Percentiles rank a stretch among this genome's conserved stretches.
Evolutionary conservation across 352 stramenopile species (phyloP).

Genomic region (Lagenidium giganteum): DNA sequence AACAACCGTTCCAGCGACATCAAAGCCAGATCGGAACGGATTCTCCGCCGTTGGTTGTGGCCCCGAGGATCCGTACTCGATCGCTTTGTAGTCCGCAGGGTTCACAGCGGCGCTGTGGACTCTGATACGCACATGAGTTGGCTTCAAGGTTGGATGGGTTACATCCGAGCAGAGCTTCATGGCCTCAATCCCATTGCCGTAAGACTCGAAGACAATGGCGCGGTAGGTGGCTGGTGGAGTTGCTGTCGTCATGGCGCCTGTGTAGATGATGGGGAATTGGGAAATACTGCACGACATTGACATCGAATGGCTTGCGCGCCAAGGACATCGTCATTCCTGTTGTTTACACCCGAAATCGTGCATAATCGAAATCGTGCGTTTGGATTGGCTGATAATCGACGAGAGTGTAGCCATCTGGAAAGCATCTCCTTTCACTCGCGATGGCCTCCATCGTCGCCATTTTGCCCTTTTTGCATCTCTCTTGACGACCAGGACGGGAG

Average conservation of each 20-base stretch:
- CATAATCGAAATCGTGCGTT: no score
- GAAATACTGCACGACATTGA: neutral
- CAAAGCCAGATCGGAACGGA: conserved; percentile 29
- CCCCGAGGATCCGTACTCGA: conserved; percentile 16
- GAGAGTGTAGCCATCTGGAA: no score
- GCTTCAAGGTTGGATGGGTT: conserved; percentile 12
- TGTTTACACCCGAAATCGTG: no score
- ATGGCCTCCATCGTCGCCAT: no score
- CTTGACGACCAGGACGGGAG: conserved; percentile 1
- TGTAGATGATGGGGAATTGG: conserved; percentile 2
- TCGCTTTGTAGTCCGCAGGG: conserved; percentile 23
- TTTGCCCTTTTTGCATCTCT: no score
- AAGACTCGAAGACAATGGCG: conserved; percentile 26
- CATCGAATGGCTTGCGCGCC: no score
- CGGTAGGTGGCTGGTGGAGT: conserved; percentile 13
- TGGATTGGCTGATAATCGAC: no score
- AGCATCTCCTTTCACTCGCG: no score
- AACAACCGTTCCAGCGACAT: conserved; percentile 27
- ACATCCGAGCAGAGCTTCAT: conserved; percentile 19
- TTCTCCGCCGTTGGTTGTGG: conserved; percentile 15
- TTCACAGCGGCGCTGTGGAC: conserved; percentile 28
- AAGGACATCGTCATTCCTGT: no score
- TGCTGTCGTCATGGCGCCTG: neutral
- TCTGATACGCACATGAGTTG: conserved; percentile 23
- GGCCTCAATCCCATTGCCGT: conserved; percentile 20